phyloP scores from a whole-genome alignment of 139 green algal genomes.

The Zygnema cylindricum region DNA sequence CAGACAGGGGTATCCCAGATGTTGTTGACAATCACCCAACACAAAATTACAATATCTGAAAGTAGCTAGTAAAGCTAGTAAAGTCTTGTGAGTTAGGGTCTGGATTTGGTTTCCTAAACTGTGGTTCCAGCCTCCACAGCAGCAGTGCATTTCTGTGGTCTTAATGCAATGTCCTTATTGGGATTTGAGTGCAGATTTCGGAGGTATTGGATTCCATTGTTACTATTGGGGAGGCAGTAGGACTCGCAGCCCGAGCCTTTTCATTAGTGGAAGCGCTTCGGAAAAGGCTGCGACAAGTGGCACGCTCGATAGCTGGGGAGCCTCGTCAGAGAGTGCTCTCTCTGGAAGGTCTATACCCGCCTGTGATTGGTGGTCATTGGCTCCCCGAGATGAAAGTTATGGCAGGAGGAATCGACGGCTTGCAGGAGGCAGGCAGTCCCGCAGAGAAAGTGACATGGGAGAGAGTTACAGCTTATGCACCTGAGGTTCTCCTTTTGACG shows the following conservation, averaged over 20 bases:
- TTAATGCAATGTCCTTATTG: no score
- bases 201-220: slow-evolving; percentile 86
- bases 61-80: no score
- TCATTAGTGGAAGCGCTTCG: slow-evolving; percentile 76
- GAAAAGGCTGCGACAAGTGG: slow-evolving; percentile 71
- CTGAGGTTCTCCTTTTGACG: slow-evolving; percentile 80
- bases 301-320: slow-evolving; percentile 59
- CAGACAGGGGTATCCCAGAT: no score
- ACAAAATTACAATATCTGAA: no score
- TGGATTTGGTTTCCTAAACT: no score
- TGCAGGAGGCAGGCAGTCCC: slow-evolving; percentile 68
- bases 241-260: slow-evolving; percentile 67
- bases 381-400: slow-evolving; percentile 74
- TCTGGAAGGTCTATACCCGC: slow-evolving; percentile 68
- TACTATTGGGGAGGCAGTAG: slow-evolving; percentile 76
- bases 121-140: no score
- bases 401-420: slow-evolving; percentile 65
- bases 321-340: slow-evolving; percentile 72
- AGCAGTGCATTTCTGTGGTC: no score
- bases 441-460: slow-evolving; percentile 62
- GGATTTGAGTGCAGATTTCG: slow-evolving; percentile 37
- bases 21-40: no score
- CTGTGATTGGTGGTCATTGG: slow-evolving; percentile 72
- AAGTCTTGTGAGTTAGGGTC: no score
- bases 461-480: slow-evolving; percentile 70